Evolutionary conservation across 2,329 filamentous ascomycete species (phyloP).

Genomic region (Claviceps paspali): DNA sequence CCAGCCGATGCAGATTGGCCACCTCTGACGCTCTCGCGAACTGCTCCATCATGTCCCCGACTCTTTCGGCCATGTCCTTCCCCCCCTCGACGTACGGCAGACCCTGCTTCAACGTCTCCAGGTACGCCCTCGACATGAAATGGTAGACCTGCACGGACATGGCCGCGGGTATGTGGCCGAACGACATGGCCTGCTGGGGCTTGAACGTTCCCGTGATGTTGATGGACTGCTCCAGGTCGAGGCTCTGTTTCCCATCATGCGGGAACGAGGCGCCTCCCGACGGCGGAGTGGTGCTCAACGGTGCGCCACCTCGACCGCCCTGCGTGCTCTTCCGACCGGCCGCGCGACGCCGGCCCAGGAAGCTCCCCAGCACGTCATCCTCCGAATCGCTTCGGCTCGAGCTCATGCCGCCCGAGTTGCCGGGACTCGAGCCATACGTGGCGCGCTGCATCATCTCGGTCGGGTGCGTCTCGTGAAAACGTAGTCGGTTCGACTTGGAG

Average conservation of each 20-base stretch:
- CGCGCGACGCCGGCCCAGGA: conserved; percentile 33
- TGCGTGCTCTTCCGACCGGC: conserved; percentile 25
- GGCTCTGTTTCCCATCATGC: conserved; percentile 23
- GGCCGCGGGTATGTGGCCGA: conserved; percentile 39
- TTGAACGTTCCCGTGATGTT: conserved; percentile 41
- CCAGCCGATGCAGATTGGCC: conserved; percentile 41
- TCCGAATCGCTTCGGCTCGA: conserved; percentile 49
- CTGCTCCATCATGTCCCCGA: conserved; percentile 35
- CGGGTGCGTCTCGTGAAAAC: conserved; percentile 22
- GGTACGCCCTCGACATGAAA: conserved; percentile 39
- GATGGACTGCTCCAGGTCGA: conserved; percentile 43
- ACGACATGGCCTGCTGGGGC: conserved; percentile 47
- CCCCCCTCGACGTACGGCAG: conserved; percentile 26
- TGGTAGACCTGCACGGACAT: conserved; percentile 36
- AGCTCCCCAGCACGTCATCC: conserved; percentile 46
- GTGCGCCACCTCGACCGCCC: conserved; percentile 26
- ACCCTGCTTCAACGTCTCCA: conserved; percentile 34
- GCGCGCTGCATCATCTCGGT: conserved; percentile 21
- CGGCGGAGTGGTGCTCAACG: conserved; percentile 40
- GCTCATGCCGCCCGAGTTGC: conserved; percentile 34
- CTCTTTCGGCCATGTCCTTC: conserved; percentile 28
- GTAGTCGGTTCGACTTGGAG: conserved; percentile 25
- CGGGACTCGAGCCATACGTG: conserved; percentile 33
- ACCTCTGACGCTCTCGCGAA: conserved; percentile 43
- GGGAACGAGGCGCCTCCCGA: conserved; percentile 17